These are phyloP conservation scores for Camellia japonica DNA, from an alignment of 148 eudicot genomes.

Conservation along the genomic window DNA sequence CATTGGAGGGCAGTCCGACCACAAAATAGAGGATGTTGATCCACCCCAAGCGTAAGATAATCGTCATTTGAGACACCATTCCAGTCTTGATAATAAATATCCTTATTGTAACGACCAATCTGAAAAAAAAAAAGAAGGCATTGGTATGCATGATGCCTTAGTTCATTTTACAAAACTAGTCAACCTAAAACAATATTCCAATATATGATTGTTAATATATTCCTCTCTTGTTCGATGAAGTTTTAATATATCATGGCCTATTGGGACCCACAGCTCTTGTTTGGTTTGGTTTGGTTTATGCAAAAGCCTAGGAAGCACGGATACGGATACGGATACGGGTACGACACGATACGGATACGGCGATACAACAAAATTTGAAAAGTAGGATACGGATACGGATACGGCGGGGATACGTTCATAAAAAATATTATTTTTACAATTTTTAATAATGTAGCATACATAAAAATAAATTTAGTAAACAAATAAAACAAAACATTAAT, in stretches of 20 bases:
- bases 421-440: too few species aligned
- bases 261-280: too few species aligned
- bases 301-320: too few species aligned
- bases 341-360: too few species aligned
- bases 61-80: conserved; percentile 44
- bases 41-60: conserved; percentile 61
- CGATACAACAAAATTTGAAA: too few species aligned
- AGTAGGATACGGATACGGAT: too few species aligned
- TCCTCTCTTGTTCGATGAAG: not conserved
- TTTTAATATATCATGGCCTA: not conserved
- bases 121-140: conserved; percentile 19
- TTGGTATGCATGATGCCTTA: not conserved
- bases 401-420: too few species aligned
- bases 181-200: not conserved
- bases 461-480: too few species aligned
- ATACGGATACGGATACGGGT: too few species aligned
- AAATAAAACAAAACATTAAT: too few species aligned
- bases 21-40: conserved; percentile 49
- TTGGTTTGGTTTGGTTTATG: too few species aligned
- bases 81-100: conserved; percentile 53
- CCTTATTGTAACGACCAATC: conserved; percentile 52
- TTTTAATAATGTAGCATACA: too few species aligned
- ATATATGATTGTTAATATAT: not conserved
- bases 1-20: conserved; percentile 69
- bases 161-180: not conserved